Evolutionary conservation across 805 yeast genomes (phyloP).

Genomic region (Lipomyces sp.): DNA sequence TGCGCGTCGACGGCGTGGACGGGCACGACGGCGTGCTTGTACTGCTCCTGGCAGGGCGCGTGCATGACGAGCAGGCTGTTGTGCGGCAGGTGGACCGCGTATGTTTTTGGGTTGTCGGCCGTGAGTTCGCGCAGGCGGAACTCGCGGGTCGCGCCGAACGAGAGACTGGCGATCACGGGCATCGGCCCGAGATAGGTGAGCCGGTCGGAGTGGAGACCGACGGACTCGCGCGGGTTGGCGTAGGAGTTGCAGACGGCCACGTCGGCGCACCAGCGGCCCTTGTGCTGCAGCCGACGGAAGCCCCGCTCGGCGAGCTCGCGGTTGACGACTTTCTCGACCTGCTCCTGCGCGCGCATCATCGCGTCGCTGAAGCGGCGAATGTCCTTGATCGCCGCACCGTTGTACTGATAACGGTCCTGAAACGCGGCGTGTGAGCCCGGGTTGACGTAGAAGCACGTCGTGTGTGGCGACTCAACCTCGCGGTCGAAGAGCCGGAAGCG

Average conservation of each 20-base stretch:
- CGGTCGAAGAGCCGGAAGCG: conserved; percentile 64
- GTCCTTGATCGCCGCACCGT: conserved; percentile 43
- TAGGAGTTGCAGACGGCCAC: conserved; percentile 58
- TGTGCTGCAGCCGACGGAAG: conserved; percentile 42
- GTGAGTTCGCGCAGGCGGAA: conserved; percentile 39
- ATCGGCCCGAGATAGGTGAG: conserved; percentile 70
- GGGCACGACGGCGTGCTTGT: conserved; percentile 61
- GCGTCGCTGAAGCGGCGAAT: conserved; percentile 41
- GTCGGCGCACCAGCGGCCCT: conserved; percentile 50
- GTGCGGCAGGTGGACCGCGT: conserved; percentile 63
- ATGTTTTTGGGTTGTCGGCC: conserved; percentile 34
- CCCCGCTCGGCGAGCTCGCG: conserved; percentile 38
- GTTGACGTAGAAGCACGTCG: conserved; percentile 42
- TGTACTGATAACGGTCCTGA: conserved; percentile 32
- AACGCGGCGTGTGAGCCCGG: conserved; percentile 28
- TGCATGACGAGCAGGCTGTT: conserved; percentile 70
- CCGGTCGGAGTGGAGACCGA: conserved; percentile 77
- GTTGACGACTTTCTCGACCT: conserved; percentile 44
- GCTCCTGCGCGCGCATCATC: conserved; percentile 43
- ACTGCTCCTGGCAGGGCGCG: conserved; percentile 75
- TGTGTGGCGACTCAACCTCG: conserved; percentile 57
- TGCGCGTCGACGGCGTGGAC: conserved; percentile 44
- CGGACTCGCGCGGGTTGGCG: conserved; percentile 47
- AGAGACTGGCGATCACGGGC: conserved; percentile 61
- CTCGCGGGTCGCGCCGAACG: conserved; percentile 65